Evolutionary conservation across 2,329 filamentous ascomycete genomes (phyloP), one percentile per base, ranked within the genome.

Genomic region (Trichophyton rubrum): DNA sequence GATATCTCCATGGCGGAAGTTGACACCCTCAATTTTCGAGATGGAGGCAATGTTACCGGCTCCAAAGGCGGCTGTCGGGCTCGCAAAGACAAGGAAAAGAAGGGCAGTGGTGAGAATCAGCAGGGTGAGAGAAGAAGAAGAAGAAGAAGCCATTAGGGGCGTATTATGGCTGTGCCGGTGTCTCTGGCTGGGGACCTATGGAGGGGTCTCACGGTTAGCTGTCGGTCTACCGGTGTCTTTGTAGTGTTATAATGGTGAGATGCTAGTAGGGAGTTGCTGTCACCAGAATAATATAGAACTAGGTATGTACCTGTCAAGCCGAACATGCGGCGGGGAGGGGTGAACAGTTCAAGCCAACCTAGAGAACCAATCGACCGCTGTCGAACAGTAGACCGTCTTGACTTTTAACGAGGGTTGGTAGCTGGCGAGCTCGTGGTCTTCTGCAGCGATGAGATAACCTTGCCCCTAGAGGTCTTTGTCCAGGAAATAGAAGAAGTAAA

Each of bases 1-100:
- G 69, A 96, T 95, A 74, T 96, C 91, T 69, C 88, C 88, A 81
- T 92, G 88, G 66, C 88, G 86, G 87, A 87, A 95, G 73, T 95
- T 95, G 72, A 89, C 81, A 65, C 89, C 90, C 73, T 93, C 89
- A 59, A 95, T 80, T 71, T 85, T 86, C 69, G 89, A 87, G 63
- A 89, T 81, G 61, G 86, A 85, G 47, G 88, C 89, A 71, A 95
- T 93, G 74, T 95, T 95, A 64, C 90, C 90, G 68, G 90, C 90
- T 66, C 90, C 90, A 70, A 95, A 95, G 60, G 88, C 89, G 66
- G 86, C 79, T 40, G 83, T 82, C 17, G 87, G 88, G 63, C 79
- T 79, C 59, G 85, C 83, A 68, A 89, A 82, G 66, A 83, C 75
- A 67, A 90, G 77, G 66, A 92, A 75, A 65, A 89, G 67, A 11